A percentile compares a stretch with the other conserved stretches of the same genome.
phyloP scores from a whole-genome alignment of 2,329 filamentous ascomycete species.

The Cryphonectria carpinicola region DNA sequence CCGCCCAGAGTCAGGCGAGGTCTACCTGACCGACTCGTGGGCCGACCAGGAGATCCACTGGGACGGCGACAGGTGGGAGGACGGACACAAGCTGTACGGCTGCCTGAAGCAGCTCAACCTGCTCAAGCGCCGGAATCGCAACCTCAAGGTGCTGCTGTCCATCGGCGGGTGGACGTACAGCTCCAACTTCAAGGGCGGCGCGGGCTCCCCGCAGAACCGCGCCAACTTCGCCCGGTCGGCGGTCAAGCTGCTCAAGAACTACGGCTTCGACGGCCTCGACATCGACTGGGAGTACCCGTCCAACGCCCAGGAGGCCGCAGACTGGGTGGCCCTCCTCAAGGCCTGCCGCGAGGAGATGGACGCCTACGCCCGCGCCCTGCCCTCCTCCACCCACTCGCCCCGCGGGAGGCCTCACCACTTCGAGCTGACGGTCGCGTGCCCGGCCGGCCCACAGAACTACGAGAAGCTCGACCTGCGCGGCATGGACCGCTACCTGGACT shows the following conservation, averaged over 20 bases:
- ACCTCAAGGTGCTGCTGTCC: conserved; percentile 82
- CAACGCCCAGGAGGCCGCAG: conserved; percentile 54
- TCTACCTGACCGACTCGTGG: conserved; percentile 67
- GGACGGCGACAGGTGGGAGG: conserved; percentile 71
- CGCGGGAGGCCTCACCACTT: conserved; percentile 46
- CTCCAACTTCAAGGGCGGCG: conserved; percentile 77
- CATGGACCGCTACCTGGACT: conserved; percentile 71
- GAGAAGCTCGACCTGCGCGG: conserved; percentile 62
- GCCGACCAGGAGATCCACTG: conserved; percentile 75
- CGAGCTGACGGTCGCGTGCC: conserved; percentile 67
- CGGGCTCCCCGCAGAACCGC: conserved; percentile 71
- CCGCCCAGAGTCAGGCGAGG: conserved; percentile 76
- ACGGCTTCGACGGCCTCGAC: conserved; percentile 76
- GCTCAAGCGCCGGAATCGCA: conserved; percentile 78
- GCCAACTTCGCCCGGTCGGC: conserved; percentile 73
- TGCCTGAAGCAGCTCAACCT: conserved; percentile 88
- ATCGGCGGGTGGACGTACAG: conserved; percentile 95
- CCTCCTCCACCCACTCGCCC: conserved; percentile 29
- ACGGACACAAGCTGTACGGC: conserved; percentile 85
- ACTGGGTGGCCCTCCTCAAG: conserved; percentile 63
- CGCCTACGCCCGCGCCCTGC: conserved; percentile 52
- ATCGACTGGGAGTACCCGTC: conserved; percentile 73
- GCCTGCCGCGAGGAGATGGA: conserved; percentile 63
- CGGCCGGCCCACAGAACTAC: conserved; percentile 66
- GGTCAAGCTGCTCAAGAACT: conserved; percentile 75